Conservation (phyloP, 257 asterid species). For the Nicotiana otophora region DNA sequence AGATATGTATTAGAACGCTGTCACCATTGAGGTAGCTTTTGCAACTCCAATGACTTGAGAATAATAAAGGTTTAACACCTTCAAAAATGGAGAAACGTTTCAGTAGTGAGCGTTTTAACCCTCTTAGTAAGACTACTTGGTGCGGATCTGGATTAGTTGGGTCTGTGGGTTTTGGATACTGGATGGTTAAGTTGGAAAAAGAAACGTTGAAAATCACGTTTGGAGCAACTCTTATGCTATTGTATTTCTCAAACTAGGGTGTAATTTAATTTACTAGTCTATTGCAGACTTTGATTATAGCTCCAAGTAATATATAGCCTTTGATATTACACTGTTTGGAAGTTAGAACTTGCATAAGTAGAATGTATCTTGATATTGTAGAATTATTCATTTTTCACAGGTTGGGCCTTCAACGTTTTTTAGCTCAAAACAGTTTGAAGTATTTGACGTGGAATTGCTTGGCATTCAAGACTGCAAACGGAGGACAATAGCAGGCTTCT, state of each 20-base stretch:
- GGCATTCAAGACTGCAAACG: slow-evolving; percentile 82
- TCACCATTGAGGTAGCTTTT: background rate
- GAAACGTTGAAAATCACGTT: background rate
- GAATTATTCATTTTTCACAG: slow-evolving; percentile 29
- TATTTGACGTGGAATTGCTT: slow-evolving; percentile 79
- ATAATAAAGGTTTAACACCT: slow-evolving; percentile 3
- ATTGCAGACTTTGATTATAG: background rate
- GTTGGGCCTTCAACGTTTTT: slow-evolving; percentile 96
- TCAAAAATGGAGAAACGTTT: too few species aligned
- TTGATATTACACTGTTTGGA: background rate
- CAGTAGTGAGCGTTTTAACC: too few species aligned
- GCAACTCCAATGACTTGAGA: background rate
- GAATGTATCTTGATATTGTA: slow-evolving; percentile 3
- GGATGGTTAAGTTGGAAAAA: too few species aligned
- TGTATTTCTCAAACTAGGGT: background rate
- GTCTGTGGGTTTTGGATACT: too few species aligned
- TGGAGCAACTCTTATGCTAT: background rate
- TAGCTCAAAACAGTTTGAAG: slow-evolving; percentile 92
- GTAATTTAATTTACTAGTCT: background rate
- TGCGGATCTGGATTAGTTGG: too few species aligned
- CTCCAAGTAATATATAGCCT: background rate
- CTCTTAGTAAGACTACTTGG: too few species aligned
- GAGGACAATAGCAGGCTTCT: slow-evolving; percentile 75
- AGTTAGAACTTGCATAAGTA: background rate
- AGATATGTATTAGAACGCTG: background rate